Percentiles rank a stretch among this genome's conserved stretches.
phyloP scores from a whole-genome alignment of 257 asterid genomes.

The Solanum arcanum region DNA sequence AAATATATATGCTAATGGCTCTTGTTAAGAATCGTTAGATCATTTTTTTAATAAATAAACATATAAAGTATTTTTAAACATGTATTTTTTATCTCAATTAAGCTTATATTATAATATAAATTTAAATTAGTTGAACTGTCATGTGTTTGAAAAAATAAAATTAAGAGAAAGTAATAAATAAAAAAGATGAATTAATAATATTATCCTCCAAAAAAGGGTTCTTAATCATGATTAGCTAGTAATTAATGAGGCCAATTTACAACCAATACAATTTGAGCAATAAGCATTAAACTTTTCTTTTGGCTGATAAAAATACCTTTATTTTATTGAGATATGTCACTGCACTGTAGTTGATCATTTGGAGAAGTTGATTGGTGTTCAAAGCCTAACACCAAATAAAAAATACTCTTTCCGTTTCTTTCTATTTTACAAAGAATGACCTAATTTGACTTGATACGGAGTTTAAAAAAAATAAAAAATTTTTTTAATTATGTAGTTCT shows the following conservation, averaged over 20 bases:
- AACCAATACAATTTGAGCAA: background rate
- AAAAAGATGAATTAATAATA: background rate
- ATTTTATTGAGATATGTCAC: background rate
- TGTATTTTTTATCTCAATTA: background rate
- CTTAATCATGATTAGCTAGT: background rate
- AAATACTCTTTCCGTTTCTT: too few relatives aligned
- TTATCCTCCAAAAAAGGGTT: background rate
- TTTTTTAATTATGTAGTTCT: too few relatives aligned
- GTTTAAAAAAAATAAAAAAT: too few relatives aligned
- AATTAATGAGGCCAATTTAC: background rate
- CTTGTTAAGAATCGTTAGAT: background rate
- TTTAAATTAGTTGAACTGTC: background rate
- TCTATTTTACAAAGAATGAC: too few relatives aligned
- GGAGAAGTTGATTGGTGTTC: background rate
- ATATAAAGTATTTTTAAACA: background rate
- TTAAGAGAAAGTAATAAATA: background rate
- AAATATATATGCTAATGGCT: background rate
- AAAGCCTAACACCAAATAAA: background rate
- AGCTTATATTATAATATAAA: fast-evolving
- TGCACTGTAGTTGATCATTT: background rate
- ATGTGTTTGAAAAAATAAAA: background rate
- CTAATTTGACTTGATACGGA: too few relatives aligned
- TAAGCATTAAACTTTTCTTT: background rate
- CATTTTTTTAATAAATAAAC: background rate
- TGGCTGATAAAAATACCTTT: background rate